Percentiles rank a stretch among this genome's conserved stretches.
phyloP scores from a whole-genome alignment of 441 rosid species.

The Croton laevigatus region DNA sequence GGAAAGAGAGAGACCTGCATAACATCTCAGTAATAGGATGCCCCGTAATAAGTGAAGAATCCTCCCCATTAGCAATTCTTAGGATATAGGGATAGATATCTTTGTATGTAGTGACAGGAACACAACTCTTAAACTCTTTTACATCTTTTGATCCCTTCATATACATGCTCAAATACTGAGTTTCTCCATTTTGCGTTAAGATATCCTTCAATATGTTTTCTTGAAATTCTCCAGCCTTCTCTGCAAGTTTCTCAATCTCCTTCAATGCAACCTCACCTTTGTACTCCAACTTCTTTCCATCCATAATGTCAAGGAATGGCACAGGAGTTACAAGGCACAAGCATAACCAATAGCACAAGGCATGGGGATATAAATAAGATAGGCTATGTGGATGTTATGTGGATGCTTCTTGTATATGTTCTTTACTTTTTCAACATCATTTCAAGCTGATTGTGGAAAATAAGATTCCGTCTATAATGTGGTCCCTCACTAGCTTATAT shows the following conservation, averaged over 20 bases:
- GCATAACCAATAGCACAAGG: slow-evolving; percentile 18
- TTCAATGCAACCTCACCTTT: slow-evolving; percentile 62
- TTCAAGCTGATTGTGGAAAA: slow-evolving; percentile 33
- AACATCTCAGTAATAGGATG: slow-evolving; percentile 69
- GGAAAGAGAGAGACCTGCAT: slow-evolving; percentile 59
- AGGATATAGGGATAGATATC: slow-evolving; percentile 67
- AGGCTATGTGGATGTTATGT: slow-evolving; percentile 16
- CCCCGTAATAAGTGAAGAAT: slow-evolving; percentile 64
- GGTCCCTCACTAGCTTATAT: slow-evolving; percentile 36
- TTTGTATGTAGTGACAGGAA: slow-evolving; percentile 73
- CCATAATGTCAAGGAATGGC: slow-evolving; percentile 37
- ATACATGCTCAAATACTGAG: slow-evolving; percentile 67
- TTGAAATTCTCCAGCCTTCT: slow-evolving; percentile 62
- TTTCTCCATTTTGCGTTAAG: slow-evolving; percentile 49
- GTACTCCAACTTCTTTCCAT: slow-evolving; percentile 54
- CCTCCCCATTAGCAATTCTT: slow-evolving; percentile 84
- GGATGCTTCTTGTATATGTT: slow-evolving; percentile 5
- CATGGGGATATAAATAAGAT: slow-evolving; percentile 39
- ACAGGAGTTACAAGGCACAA: slow-evolving; percentile 7
- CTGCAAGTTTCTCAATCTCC: slow-evolving; percentile 75
- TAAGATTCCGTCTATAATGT: slow-evolving; percentile 37
- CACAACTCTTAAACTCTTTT: slow-evolving; percentile 46
- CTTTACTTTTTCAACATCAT: slow-evolving; percentile 21
- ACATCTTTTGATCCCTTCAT: slow-evolving; percentile 56
- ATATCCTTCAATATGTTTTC: slow-evolving; percentile 57